These are phyloP conservation scores for Phytophthora melonis DNA, from an alignment of 352 stramenopile genomes.

Conservation along the genomic window DNA sequence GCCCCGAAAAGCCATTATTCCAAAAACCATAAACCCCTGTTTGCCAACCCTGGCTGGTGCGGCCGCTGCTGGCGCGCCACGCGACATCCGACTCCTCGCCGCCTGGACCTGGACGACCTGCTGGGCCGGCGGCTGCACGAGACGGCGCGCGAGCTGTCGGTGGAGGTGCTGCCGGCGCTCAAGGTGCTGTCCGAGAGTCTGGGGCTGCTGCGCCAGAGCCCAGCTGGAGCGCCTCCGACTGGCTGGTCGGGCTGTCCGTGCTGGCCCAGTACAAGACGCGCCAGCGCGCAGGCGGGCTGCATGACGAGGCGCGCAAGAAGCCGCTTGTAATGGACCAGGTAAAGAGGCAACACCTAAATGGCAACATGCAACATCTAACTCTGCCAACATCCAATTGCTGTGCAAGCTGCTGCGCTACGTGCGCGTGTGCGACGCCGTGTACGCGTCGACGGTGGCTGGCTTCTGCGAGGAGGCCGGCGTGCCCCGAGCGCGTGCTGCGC, in stretches of 20 bases:
- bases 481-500: conserved; percentile 44
- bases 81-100: conserved; percentile 7
- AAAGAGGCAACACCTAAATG: background rate
- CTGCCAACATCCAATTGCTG: conserved; percentile 22
- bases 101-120: conserved; percentile 32
- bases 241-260: conserved; percentile 83
- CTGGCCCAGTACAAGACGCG: conserved; percentile 76
- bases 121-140: conserved; percentile 33
- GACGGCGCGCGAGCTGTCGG: conserved; percentile 53
- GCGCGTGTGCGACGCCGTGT: conserved; percentile 74
- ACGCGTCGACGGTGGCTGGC: conserved; percentile 55
- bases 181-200: conserved; percentile 82
- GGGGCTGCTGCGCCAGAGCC: conserved; percentile 62
- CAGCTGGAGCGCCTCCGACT: conserved; percentile 82
- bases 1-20: background rate
- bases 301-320: conserved; percentile 40
- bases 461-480: conserved; percentile 71
- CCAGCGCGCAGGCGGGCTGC: conserved; percentile 36
- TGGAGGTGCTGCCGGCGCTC: conserved; percentile 76
- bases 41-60: background rate
- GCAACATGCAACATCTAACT: too few species aligned
- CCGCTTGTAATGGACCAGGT: conserved; percentile 35
- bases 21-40: background rate
- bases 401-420: conserved; percentile 57
- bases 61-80: background rate